Conservation (phyloP, 495 filamentous ascomycete genomes). For the Geoglossum glabrum region DNA sequence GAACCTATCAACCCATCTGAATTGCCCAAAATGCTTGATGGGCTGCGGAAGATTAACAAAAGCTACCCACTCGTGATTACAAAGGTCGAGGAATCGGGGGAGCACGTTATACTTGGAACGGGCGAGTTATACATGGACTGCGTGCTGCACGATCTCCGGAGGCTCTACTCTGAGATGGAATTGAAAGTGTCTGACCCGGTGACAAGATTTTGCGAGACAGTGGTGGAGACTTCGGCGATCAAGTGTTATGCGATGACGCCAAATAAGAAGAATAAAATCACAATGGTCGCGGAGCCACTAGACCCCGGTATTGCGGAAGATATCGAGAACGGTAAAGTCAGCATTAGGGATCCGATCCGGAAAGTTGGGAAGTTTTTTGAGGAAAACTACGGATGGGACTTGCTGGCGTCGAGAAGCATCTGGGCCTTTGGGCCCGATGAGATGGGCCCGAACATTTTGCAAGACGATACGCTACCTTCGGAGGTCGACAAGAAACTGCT, state of each 20-base stretch:
- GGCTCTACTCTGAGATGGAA: constrained; percentile 96
- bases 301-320: constrained; percentile 90
- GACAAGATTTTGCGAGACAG: constrained; percentile 92
- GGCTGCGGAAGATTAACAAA: constrained; percentile 90
- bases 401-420: constrained; percentile 81
- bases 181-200: constrained; percentile 96
- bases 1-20: constrained; percentile 97
- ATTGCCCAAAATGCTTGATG: constrained; percentile 97
- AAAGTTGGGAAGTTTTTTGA: constrained; percentile 94
- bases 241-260: constrained; percentile 96
- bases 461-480: constrained; percentile 84
- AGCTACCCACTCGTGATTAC: constrained; percentile 88
- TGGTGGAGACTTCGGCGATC: constrained; percentile 91
- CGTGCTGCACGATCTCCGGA: constrained; percentile 83
- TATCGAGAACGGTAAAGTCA: constrained; percentile 78
- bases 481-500: constrained; percentile 81
- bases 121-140: constrained; percentile 99
- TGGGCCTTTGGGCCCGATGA: constrained; percentile 98
- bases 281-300: constrained; percentile 89
- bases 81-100: constrained; percentile 96
- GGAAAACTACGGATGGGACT: constrained; percentile 92
- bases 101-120: constrained; percentile 86
- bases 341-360: constrained; percentile 79
- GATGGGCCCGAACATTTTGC: constrained; percentile 83
- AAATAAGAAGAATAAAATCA: constrained; percentile 98